These are phyloP conservation scores for Bodo saltans DNA, from an alignment of 78 protist species.

Conservation along the genomic window DNA sequence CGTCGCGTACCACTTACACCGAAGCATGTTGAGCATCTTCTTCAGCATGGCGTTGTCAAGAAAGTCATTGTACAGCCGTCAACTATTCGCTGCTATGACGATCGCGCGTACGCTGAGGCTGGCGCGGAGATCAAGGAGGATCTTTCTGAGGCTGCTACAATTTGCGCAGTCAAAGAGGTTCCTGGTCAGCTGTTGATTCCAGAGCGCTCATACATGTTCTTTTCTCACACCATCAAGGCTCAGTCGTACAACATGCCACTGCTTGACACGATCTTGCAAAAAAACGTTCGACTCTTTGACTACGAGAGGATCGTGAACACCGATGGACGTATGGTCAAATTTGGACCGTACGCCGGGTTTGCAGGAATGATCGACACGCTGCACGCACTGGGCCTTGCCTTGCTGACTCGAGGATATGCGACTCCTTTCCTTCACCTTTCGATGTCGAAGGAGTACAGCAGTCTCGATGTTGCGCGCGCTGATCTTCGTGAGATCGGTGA, in stretches of 20 bases:
- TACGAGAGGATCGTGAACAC: conserved; percentile 72
- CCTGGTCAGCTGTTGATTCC: conserved; percentile 49
- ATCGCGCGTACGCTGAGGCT: conserved; percentile 60
- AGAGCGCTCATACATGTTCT: conserved; percentile 57
- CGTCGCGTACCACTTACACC: conserved; percentile 91
- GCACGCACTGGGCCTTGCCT: conserved; percentile 70
- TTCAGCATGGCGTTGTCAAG: conserved; percentile 9
- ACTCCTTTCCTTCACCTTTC: conserved; percentile 73
- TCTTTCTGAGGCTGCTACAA: conserved; percentile 49
- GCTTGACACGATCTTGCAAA: conserved; percentile 59
- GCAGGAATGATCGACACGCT: conserved; percentile 80
- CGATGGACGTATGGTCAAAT: conserved; percentile 66
- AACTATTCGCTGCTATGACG: conserved; percentile 51
- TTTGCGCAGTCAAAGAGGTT: conserved; percentile 85
- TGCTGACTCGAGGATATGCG: conserved; percentile 58
- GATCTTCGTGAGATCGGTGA: conserved; percentile 64
- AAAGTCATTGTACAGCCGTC: conserved; percentile 79
- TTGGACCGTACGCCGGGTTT: conserved; percentile 83
- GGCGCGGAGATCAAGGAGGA: conserved; percentile 80
- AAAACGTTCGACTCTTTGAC: conserved; percentile 79
- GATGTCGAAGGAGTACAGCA: conserved; percentile 53
- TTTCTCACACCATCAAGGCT: conserved; percentile 85
- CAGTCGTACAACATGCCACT: conserved; percentile 87
- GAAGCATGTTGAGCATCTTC: conserved; percentile 57
- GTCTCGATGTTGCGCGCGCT: conserved; percentile 51